Base-by-base conservation (phyloP, 163 green algal genomes). In the Picocystis sp. region DNA sequence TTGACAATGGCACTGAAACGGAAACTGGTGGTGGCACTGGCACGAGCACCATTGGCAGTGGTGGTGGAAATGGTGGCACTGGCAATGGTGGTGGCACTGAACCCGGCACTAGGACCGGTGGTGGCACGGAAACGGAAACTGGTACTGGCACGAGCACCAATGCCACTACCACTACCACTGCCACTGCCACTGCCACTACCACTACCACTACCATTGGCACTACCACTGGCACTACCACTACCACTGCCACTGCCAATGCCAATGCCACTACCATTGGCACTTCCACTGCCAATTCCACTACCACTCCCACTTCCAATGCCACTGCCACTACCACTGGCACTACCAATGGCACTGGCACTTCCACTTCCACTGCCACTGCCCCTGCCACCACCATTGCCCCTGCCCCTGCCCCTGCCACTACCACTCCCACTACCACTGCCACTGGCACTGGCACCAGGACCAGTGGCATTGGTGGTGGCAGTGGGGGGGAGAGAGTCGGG, bases 311-410 rank as follows among this genome's bases (percentile, higher is more conserved):
- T 57, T 13, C 50, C 14, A 57, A 25, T 57, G 14, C 50, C 55
- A 57, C 50, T 57, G 14, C 50, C 14, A 57, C 11, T 57, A 54
- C 50, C 55, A 57, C 50, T 57, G 14, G 33, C 14, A 57, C 50
- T 57, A 54, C 50, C 14, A 57, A 25, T 57, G 17, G 33, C 55
- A 57, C 50, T 56, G 14, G 33, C 13, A 57, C 33, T 57, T 0
- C 50, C 14, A 56, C 50, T 56, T 13, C 50, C 55, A 57, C 50
- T 56, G 13, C 50, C 14, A 57, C 0, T 57, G 14, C 50, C 55
- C 49, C 50, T 57, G 14, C 50, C 13, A 57, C 50, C 55, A 54
- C 50, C 13, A 56, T 43, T 57, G 14, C 50, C 14, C 53, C 50
- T 57, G 14, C 50, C 55, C 53, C 50, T 56, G 14, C 50, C 14